Percentiles rank a stretch among this genome's conserved stretches.
Evolutionary conservation across 2,329 filamentous ascomycete genomes (phyloP).

Genomic region (Cryphonectria japonica): DNA sequence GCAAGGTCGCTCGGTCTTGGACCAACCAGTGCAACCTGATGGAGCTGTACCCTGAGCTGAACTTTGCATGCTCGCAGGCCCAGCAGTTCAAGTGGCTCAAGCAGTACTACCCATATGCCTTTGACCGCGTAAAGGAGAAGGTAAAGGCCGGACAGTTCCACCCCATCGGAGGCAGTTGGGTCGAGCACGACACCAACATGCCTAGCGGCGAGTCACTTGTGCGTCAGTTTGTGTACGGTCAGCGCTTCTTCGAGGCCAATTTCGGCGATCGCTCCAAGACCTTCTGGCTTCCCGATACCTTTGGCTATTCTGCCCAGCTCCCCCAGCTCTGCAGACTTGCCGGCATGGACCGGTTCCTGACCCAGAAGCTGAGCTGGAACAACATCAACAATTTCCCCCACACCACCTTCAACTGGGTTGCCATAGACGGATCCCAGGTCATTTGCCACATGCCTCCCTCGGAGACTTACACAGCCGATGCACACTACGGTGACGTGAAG

Average conservation of each 20-base stretch:
- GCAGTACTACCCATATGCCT: conserved; percentile 82
- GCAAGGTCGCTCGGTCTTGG: conserved; percentile 95
- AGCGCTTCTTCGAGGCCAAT: conserved; percentile 90
- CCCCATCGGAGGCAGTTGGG: conserved; percentile 96
- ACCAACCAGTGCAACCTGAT: conserved; percentile 95
- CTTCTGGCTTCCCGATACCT: conserved; percentile 98
- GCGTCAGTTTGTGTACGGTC: conserved; percentile 92
- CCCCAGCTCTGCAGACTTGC: conserved; percentile 91
- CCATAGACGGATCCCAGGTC: conserved; percentile 92
- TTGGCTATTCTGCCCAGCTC: conserved; percentile 94
- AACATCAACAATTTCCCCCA: conserved; percentile 99
- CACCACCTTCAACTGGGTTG: conserved; percentile 98
- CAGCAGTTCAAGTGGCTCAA: conserved; percentile 99
- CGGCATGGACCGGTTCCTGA: conserved; percentile 97
- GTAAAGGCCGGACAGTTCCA: conserved; percentile 90
- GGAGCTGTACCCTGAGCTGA: conserved; percentile 91
- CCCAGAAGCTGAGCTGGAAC: conserved; percentile 99
- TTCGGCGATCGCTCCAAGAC: conserved; percentile 89
- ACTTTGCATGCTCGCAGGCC: conserved; percentile 90
- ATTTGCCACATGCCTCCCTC: conserved; percentile 96
- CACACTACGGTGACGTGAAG: conserved; percentile 92
- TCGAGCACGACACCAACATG: conserved; percentile 98
- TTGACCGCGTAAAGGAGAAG: conserved; percentile 88
- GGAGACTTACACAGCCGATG: conserved; percentile 93
- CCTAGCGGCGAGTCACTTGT: conserved; percentile 93